Percentiles rank a stretch among this genome's conserved stretches.
These are phyloP conservation scores for Talaromyces verruculosus DNA, from an alignment of 2,329 filamentous ascomycete species.

Conservation along the genomic window DNA sequence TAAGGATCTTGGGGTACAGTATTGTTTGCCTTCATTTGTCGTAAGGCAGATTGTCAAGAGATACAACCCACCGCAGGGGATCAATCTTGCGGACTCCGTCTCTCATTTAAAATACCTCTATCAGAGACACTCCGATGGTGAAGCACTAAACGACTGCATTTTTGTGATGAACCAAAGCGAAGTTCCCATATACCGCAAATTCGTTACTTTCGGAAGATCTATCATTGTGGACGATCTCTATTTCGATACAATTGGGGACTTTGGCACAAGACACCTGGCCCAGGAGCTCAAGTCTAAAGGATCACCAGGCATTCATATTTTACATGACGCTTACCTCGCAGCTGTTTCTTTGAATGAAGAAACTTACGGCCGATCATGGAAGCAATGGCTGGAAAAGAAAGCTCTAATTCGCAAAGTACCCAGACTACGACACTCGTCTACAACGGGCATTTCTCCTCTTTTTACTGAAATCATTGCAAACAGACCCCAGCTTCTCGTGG, in stretches of 20 bases:
- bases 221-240: conserved; percentile 7
- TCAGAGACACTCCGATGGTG: neutral
- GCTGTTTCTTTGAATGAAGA: neutral
- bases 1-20: neutral
- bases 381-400: conserved; percentile 7
- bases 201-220: neutral
- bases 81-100: neutral
- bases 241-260: conserved; percentile 10
- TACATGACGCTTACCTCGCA: neutral
- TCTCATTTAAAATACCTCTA: conserved; percentile 13
- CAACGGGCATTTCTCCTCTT: conserved; percentile 1
- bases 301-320: neutral
- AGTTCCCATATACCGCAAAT: neutral
- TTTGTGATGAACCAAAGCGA: neutral
- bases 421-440: neutral
- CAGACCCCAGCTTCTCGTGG: neutral
- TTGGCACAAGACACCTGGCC: conserved; percentile 5
- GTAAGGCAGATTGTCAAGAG: neutral
- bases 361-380: neutral
- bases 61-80: neutral
- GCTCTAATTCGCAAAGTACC: neutral
- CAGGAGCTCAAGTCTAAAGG: conserved; percentile 4
- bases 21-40: neutral
- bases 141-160: neutral
- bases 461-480: neutral